Evolutionary conservation across 768 basidiomycete genomes (phyloP).

Genomic region (button mushroom (Agaricus bisporus)): DNA sequence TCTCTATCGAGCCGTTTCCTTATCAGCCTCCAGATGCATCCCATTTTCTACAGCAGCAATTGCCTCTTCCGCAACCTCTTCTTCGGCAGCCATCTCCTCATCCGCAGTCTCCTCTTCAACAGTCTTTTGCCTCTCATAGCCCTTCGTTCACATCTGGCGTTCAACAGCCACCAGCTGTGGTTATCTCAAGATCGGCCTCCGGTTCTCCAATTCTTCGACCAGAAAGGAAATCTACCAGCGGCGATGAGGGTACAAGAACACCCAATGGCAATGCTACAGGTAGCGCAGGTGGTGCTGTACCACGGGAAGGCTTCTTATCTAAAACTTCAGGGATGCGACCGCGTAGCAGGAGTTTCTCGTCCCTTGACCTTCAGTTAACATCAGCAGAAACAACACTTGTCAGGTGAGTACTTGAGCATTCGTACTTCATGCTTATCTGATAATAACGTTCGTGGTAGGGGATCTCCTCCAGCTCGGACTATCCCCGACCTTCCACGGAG

Average conservation of each 20-base stretch:
- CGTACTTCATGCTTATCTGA: neutral
- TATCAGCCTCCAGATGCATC: neutral
- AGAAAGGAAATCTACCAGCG: neutral
- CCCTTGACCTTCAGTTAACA: constrained; percentile 40
- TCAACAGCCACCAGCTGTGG: neutral
- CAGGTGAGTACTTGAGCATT: constrained; percentile 19
- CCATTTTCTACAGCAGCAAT: neutral
- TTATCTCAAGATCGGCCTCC: neutral
- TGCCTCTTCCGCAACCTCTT: constrained; percentile 10
- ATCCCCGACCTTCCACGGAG: neutral
- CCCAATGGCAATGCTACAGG: neutral
- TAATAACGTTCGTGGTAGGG: constrained; percentile 16
- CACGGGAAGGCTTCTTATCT: constrained; percentile 61
- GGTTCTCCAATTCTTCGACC: neutral
- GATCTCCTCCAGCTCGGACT: constrained; percentile 12
- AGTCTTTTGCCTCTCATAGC: neutral
- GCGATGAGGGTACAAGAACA: neutral
- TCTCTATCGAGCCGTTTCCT: constrained; percentile 45
- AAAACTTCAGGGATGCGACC: constrained; percentile 48
- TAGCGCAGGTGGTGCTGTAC: constrained; percentile 27
- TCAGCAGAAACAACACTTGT: constrained; percentile 24
- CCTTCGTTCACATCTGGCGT: neutral
- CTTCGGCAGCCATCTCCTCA: constrained; percentile 9
- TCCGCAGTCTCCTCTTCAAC: neutral
- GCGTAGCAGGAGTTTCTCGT: constrained; percentile 73